Percentiles rank a stretch among this genome's conserved stretches.
phyloP scores from a whole-genome alignment of 495 filamentous ascomycete genomes.

The Astrocystis sublimbata region DNA sequence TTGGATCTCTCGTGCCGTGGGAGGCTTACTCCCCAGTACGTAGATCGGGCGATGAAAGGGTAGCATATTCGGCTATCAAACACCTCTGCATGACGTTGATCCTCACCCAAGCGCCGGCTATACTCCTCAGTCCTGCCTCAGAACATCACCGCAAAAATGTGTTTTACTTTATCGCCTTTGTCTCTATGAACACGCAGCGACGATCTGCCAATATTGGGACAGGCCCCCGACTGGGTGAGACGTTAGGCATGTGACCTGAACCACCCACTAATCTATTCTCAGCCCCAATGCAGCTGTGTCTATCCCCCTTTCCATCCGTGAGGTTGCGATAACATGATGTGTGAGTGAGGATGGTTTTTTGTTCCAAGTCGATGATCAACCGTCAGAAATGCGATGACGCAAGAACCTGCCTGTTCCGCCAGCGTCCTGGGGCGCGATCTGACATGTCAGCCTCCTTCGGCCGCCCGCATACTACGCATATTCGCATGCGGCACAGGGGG shows the following conservation, averaged over 20 bases:
- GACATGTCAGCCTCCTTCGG: slow-evolving; percentile 19
- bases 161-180: background rate
- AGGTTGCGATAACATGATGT: background rate
- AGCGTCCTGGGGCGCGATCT: slow-evolving; percentile 14
- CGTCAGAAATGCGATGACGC: slow-evolving; percentile 2
- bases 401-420: slow-evolving; percentile 11
- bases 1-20: slow-evolving; percentile 10
- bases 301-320: background rate
- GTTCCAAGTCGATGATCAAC: background rate
- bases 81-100: slow-evolving; percentile 14
- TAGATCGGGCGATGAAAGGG: slow-evolving; percentile 17
- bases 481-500: slow-evolving; percentile 6
- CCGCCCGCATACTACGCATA: slow-evolving; percentile 10
- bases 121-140: background rate
- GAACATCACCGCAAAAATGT: background rate
- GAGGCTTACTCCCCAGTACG: slow-evolving; percentile 10
- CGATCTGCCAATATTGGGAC: slow-evolving; percentile 2
- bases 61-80: slow-evolving; percentile 18
- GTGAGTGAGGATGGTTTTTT: background rate
- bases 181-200: background rate
- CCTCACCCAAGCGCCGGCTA: slow-evolving; percentile 1
- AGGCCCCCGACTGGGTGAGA: background rate
- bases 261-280: background rate
- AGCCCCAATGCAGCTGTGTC: background rate
- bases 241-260: background rate